Evolutionary conservation across 805 yeast species (phyloP), one percentile per base, ranked within the genome.

Genomic region (Saturnispora bothae): DNA sequence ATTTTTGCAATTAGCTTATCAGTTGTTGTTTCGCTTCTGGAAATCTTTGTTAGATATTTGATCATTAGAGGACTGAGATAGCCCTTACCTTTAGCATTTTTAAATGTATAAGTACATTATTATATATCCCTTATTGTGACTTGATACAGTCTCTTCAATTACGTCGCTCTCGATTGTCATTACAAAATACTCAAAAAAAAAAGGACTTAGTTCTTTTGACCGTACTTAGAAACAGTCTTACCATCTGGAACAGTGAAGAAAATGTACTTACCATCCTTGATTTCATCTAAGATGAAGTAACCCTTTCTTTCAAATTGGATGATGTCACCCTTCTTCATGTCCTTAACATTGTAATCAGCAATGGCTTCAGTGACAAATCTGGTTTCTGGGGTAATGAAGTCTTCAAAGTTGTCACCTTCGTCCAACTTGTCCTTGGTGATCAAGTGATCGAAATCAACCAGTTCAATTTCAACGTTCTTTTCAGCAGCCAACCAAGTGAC

Each of bases 291-390:
- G 58, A 92, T 76, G 76, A 65, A 89, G 71, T 85, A 89, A 52
- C 97, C 97, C 68, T 89, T 89, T 70, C 97, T 83, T 66, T 89
- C 97, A 49, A 89, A 86, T 66, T 89, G 97, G 50, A 89, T 76
- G 42, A 88, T 68, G 49, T 84, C 95, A 48, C 94, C 95, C 49
- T 67, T 80, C 66, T 83, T 78, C 72, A 89, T 70, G 37, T 69
- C 63, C 53, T 71, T 71, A 46, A 88, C 73, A 56, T 86, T 88
- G 45, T 74, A 57, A 59, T 89, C 97, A 48, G 84, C 96, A 48
- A 72, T 51, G 21, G 89, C 96, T 31, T 66, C 56, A 33, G 84
- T 65, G 53, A 71, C 81, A 75, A 89, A 86, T 60, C 83, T 89
- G 30, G 96, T 85, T 49, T 77, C 66, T 44, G 83, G 83, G 30